Conservation (phyloP, 805 yeast species). For the Saturnispora gosingensis region DNA sequence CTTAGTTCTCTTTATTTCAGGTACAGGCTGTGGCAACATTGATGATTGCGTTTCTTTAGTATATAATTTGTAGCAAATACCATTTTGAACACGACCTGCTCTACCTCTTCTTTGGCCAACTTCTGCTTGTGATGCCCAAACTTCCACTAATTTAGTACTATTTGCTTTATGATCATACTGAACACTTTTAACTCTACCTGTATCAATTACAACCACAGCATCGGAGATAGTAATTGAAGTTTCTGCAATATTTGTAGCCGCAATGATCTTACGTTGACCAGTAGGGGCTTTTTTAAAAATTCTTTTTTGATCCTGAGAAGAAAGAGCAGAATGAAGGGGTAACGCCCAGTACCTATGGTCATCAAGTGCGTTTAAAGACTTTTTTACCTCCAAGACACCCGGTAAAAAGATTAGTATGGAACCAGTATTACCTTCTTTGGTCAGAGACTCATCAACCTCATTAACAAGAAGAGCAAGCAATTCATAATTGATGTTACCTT, state of each 20-base stretch:
- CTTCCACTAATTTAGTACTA: constrained; percentile 63
- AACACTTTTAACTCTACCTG: constrained; percentile 77
- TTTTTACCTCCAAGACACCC: constrained; percentile 80
- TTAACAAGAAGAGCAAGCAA: constrained; percentile 49
- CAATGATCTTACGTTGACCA: constrained; percentile 67
- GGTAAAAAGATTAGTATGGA: constrained; percentile 82
- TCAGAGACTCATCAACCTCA: constrained; percentile 43
- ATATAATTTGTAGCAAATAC: constrained; percentile 73
- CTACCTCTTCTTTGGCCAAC: constrained; percentile 89
- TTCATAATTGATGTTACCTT: constrained; percentile 68
- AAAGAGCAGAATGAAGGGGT: constrained; percentile 83
- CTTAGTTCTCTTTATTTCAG: constrained; percentile 81
- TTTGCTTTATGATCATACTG: constrained; percentile 60
- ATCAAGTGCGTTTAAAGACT: constrained; percentile 39
- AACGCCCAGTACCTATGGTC: constrained; percentile 33
- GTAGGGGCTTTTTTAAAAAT: constrained; percentile 53
- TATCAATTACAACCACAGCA: constrained; percentile 83
- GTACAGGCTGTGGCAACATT: constrained; percentile 70
- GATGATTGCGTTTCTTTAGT: constrained; percentile 48
- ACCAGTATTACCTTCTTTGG: constrained; percentile 39
- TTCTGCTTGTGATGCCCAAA: constrained; percentile 88
- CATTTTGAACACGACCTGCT: constrained; percentile 90
- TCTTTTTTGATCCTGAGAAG: constrained; percentile 70
- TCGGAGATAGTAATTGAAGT: constrained; percentile 96
- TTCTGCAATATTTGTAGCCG: constrained; percentile 91